phyloP scores from a whole-genome alignment of 768 basidiomycete genomes.

The Thelephora aurantiotincta region DNA sequence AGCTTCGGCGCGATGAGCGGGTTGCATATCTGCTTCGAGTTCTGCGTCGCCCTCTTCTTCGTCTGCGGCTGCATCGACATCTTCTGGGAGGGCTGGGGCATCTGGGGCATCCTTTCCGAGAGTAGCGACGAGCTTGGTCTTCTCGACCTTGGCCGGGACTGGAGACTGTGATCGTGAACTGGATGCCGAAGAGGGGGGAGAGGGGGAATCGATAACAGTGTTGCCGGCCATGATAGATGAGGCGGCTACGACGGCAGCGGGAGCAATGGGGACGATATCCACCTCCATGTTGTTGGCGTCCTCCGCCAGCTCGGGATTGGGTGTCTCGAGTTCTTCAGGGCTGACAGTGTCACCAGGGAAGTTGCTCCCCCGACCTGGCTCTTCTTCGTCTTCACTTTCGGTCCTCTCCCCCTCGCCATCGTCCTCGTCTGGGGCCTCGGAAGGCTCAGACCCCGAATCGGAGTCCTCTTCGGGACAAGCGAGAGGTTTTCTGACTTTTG shows the following conservation, averaged over 20 bases:
- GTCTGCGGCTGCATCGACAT: constrained; percentile 13
- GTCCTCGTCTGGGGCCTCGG: constrained; percentile 13
- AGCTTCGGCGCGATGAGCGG: constrained; percentile 75
- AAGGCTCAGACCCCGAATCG: constrained; percentile 6
- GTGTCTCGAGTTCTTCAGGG: constrained; percentile 3
- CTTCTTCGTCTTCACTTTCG: constrained; percentile 16
- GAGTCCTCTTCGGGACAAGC: constrained; percentile 16
- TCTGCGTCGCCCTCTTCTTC: constrained; percentile 23
- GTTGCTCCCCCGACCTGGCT: constrained; percentile 10
- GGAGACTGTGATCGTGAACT: constrained; percentile 31
- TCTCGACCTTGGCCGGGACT: constrained; percentile 6
- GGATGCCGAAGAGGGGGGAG: constrained; percentile 18
- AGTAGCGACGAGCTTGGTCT: constrained; percentile 7
- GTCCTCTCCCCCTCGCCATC: constrained; percentile 12
- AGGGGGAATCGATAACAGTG: constrained; percentile 22
- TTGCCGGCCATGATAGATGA: constrained; percentile 38
- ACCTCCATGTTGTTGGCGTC: constrained; percentile 6
- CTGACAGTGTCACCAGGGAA: constrained; percentile 3
- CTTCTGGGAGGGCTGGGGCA: constrained; percentile 10
- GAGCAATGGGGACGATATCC: constrained; percentile 2
- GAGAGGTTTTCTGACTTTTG: constrained; percentile 11
- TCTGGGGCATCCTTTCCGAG: constrained; percentile 10
- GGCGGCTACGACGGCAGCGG: constrained; percentile 20
- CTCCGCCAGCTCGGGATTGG: neutral
- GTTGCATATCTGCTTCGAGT: constrained; percentile 57